Evolutionary conservation across 2,329 filamentous ascomycete genomes (phyloP), one percentile per base, ranked within the genome.

Genomic region (Meredithiella fracta): DNA sequence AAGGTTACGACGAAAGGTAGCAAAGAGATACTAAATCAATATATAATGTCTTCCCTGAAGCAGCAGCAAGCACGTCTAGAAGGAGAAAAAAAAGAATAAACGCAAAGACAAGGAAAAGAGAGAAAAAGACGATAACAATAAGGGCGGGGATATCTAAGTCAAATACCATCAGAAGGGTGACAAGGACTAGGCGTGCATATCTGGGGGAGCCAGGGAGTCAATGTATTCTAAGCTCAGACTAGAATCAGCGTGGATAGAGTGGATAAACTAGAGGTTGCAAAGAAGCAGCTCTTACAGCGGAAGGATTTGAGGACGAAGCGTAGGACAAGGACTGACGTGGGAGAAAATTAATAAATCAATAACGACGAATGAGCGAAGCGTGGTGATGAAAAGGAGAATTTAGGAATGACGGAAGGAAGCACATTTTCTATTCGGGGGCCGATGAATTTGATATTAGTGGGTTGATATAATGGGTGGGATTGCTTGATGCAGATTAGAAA

Each of bases 301-400:
- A 38, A 52, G 50, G 50, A 52, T 52, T 34, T 52, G 20, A 38
- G 50, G 29, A 38, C 34, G 29, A 38, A 52, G 29, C 50, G 20
- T 52, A 23, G 50, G 50, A 38, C 50, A 52, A 52, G 50, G 31
- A 51, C 25, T n/a, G 1, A 37, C 50, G n/a, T 52, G 31, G 11
- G 31, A 52, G 31, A 52, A 6, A 38, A 52, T 15, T 22, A 25
- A 26, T 25, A 26, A 49, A 26, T 25, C 3, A 25, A 49, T 25
- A 22, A 11, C n/a, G 22, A 26, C 8, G 7, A 8, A 11, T 26
- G 20, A 25, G 23, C 6, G 38, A 42, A 49, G 44, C 8, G 44
- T 49, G 3, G 44, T 49, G 15, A 25, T 49, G 25, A 22, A 8
- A 42, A 15, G 17, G n/a, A 42, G 14, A 7, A 15, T n/a, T 15